Base-by-base conservation (phyloP, 2,329 filamentous ascomycete genomes). In the Paecilomyces niveus region DNA sequence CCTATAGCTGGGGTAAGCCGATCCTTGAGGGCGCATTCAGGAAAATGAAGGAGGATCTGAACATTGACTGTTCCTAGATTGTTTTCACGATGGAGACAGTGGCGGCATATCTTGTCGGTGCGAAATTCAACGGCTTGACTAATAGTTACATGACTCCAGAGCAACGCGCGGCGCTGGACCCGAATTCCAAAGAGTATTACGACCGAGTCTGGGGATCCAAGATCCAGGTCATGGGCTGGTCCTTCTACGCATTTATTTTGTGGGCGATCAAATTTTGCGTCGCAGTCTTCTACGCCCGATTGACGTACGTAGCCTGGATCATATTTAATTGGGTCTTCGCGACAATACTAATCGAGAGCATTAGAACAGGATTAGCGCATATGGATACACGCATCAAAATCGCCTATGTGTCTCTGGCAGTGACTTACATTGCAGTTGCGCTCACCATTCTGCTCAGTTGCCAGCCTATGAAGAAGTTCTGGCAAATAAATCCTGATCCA, bases 401-500 rank as follows among this genome's bases (percentile, higher is more conserved):
- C 31, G 81, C 80, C 6, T 84, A 83, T 61, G 68, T 67, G 0
- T 63, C 84, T 8, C 72, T 85, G 10, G 70, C 70, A 2, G 64
- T 68, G 8, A 82, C 80, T 2, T 85, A 78, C 59, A 39, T 83
- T 5, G 74, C 73, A 0, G 76, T 78, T 1, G 68, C 80, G 10
- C 67, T 83, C 31, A 76, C 78, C 2, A 72, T 84, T 13, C 70
- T 83, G 5, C 67, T 81, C 1, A 76, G 77, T n/a, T 86, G 84
- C 63, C 75, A 75, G 9, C 82, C 82, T 0, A 78, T 85, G 54
- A 63, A 72, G 35, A 74, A 74, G n/a, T 80, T 81, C 64, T 86
- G 83, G 82, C 82, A 85, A 65, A 83, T 86, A 51, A 72, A 76
- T 54, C 83, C 83, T 0, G 73, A 85, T 33, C 83, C 83, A 0